A percentile compares a stretch with the other conserved stretches of the same genome.
phyloP scores from a whole-genome alignment of 768 basidiomycete species.

The Lactarius psammicola region DNA sequence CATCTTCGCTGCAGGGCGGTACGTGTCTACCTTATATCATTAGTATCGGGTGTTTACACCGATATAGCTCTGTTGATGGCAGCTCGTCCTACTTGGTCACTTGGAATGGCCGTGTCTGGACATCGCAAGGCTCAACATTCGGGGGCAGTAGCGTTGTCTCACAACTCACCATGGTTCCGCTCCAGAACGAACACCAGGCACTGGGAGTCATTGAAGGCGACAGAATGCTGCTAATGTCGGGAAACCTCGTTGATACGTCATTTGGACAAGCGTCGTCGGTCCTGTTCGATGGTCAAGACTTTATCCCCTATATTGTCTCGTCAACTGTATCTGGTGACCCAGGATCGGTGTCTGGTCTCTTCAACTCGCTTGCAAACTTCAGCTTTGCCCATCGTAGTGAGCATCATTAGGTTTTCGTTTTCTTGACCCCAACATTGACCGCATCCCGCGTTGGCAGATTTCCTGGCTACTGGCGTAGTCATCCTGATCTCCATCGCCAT shows the following conservation, averaged over 20 bases:
- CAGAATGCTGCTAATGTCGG: slow-evolving; percentile 88
- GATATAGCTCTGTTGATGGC: slow-evolving; percentile 52
- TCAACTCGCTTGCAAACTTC: slow-evolving; percentile 78
- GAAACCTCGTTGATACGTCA: slow-evolving; percentile 61
- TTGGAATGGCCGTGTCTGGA: slow-evolving; percentile 86
- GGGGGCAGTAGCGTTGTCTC: slow-evolving; percentile 62
- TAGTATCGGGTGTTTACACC: not conserved
- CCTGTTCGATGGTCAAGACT: slow-evolving; percentile 79
- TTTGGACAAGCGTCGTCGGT: slow-evolving; percentile 82
- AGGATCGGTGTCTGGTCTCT: slow-evolving; percentile 73
- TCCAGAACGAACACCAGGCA: slow-evolving; percentile 68
- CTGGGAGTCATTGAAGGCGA: slow-evolving; percentile 77
- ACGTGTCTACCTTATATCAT: slow-evolving; percentile 33
- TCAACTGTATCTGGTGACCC: slow-evolving; percentile 60
- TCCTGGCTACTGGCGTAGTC: slow-evolving; percentile 88
- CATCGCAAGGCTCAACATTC: slow-evolving; percentile 56
- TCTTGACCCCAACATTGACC: slow-evolving; percentile 22
- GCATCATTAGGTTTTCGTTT: slow-evolving; percentile 34
- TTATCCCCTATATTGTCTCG: slow-evolving; percentile 81
- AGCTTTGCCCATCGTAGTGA: slow-evolving; percentile 69
- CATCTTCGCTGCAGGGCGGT: slow-evolving; percentile 90
- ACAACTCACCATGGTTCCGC: slow-evolving; percentile 87
- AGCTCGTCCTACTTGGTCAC: slow-evolving; percentile 69
- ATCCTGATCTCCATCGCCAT: slow-evolving; percentile 98
- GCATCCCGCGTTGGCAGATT: slow-evolving; percentile 47